Evolutionary conservation across 2,329 filamentous ascomycete species (phyloP).

Genomic region (Ophiostoma quercus): DNA sequence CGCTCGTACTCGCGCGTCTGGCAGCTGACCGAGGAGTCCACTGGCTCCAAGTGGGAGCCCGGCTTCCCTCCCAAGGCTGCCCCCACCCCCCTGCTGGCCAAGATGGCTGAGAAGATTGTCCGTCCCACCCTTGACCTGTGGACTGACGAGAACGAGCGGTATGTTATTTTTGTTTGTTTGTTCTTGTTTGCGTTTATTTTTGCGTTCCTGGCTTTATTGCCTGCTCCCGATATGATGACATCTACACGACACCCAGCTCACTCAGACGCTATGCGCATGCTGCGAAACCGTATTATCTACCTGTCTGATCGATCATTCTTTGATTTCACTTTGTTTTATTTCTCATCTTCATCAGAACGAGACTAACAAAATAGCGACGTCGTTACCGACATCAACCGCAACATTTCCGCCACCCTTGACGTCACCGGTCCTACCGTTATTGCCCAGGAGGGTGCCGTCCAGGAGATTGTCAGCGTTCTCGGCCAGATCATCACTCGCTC

Average conservation of each 20-base stretch:
- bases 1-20: slow-evolving; percentile 88
- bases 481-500: slow-evolving; percentile 78
- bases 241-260: slow-evolving; percentile 97
- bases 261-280: slow-evolving; percentile 91
- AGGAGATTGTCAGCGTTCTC: slow-evolving; percentile 70
- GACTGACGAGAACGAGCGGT: slow-evolving; percentile 90
- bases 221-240: slow-evolving; percentile 64
- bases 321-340: slow-evolving; percentile 12
- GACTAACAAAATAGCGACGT: slow-evolving; percentile 56
- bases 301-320: slow-evolving; percentile 36
- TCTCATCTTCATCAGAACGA: not conserved
- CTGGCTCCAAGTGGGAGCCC: slow-evolving; percentile 78
- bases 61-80: slow-evolving; percentile 78
- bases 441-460: slow-evolving; percentile 64
- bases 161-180: slow-evolving; percentile 54
- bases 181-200: slow-evolving; percentile 48
- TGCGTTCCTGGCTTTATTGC: slow-evolving; percentile 41
- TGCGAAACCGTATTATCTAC: slow-evolving; percentile 70
- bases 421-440: slow-evolving; percentile 83
- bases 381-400: slow-evolving; percentile 92
- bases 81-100: slow-evolving; percentile 72
- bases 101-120: slow-evolving; percentile 80
- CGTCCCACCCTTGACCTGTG: slow-evolving; percentile 79
- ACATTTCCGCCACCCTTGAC: slow-evolving; percentile 84
- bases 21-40: slow-evolving; percentile 74